Base-by-base conservation (phyloP, 2,329 filamentous ascomycete species). In the Thermoascus crustaceus region DNA sequence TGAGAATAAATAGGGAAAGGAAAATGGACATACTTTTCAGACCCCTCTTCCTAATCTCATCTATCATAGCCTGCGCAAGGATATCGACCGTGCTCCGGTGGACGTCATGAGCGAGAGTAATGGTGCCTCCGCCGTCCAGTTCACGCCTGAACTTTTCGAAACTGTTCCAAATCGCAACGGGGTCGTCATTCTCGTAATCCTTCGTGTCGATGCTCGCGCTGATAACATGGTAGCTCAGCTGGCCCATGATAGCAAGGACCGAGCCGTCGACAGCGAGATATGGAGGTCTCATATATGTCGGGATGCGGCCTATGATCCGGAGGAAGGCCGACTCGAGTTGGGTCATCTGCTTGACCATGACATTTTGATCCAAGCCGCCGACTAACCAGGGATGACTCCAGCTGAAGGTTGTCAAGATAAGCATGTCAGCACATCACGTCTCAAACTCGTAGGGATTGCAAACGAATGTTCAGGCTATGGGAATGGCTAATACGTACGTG, bases 261-360 rank as follows among this genome's bases (percentile, higher is more conserved):
- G 46, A 32, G 6, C 42, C 51, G 22, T 55, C 56, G 27, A 57
- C 55, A 4, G 47, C 49, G 11, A 66, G 54, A 46, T 60, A 71
- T 1, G 69, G 68, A 1, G 67, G 57, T 5, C 69, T 58, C 63
- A 70, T 68, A 45, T 71, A 71, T 2, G 58, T 63, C 0, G 69
- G 68, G 20, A 59, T 58, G 30, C 57, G 53, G 20, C 68, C 67
- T 19, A 71, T 46, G 30, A 68, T 60, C 17, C 53, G 49, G 20
- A 39, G 19, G 31, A 71, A 49, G 1, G 61, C 57, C 10, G 47
- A 45, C 44, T 72, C 67, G 3, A 66, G 54, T 11, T 50, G 39
- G 7, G 46, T 50, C 62, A 71, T 69, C 44, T 71, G 52, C 0
- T 42, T 40, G 7, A 50, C 47, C 3, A 67, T 55, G 7, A 47